Evolutionary conservation across 2,329 filamentous ascomycete genomes (phyloP).

Genomic region (Fusarium sp.): DNA sequence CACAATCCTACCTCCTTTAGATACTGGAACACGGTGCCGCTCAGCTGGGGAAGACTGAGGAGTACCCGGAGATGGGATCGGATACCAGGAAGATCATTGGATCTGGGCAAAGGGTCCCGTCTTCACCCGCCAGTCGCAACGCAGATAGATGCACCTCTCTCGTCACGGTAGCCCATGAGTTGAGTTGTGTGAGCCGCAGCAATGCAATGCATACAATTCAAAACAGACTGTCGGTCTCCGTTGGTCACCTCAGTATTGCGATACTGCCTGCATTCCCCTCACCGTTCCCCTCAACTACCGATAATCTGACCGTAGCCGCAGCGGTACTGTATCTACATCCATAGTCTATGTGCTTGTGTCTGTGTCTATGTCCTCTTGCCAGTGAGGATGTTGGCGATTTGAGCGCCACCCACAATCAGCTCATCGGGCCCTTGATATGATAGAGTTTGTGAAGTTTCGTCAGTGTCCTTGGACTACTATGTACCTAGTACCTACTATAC

Average conservation of each 20-base stretch:
- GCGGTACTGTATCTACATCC: not conserved
- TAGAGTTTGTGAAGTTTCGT: constrained; percentile 21
- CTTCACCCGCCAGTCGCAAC: constrained; percentile 25
- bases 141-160: constrained; percentile 16
- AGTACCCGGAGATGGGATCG: constrained; percentile 13
- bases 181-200: not conserved
- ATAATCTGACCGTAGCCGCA: not conserved
- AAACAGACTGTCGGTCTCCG: not conserved
- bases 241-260: constrained; percentile 4
- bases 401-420: constrained; percentile 13
- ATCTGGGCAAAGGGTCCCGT: constrained; percentile 6
- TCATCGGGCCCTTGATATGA: constrained; percentile 28
- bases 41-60: constrained; percentile 15
- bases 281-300: constrained; percentile 13
- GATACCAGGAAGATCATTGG: constrained; percentile 14
- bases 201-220: not conserved
- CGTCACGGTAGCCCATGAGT: not conserved
- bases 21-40: not conserved
- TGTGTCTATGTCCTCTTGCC: not conserved
- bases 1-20: not conserved
- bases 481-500: no score
- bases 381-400: not conserved
- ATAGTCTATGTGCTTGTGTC: not conserved
- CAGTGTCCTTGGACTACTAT: not conserved
- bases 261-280: constrained; percentile 28